Evolutionary conservation across 2,329 filamentous ascomycete genomes (phyloP), one percentile per base, ranked within the genome.

Genomic region (Aspergillus novoparasiticus): DNA sequence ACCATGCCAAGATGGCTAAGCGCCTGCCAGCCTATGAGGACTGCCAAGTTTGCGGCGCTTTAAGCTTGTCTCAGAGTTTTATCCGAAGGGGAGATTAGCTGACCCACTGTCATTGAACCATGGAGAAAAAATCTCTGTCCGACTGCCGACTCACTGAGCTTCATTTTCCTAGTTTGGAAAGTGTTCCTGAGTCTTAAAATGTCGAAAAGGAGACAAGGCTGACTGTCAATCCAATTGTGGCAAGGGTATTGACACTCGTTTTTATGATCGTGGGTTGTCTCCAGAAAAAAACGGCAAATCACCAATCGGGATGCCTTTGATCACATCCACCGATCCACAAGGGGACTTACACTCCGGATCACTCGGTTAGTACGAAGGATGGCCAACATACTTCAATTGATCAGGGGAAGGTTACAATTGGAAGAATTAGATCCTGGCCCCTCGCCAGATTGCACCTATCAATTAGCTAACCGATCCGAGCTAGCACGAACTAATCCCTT

Each of bases 71-170:
- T 50, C 46, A 50, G 46, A 19, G 6, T 48, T 48, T 48, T 34
- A 32, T 53, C 50, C 50, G 28, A 53, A n/a, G 14, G 32, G 4
- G 28, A 36, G 32, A 55, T 55, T 39, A 39, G 32, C 14, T 16
- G 51, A 55, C 51, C 51, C 51, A 55, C 51, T 9, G n/a, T 10
- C 8, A 26, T 55, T 55, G 32, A 55, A 55, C 32, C 51, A 36
- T 55, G 51, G 32, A 55, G n/a, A 2, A 6, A 39, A 23, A 26
- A 3, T 34, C 32, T 26, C 21, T 34, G 26, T 19, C 16, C 10
- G 12, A 28, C 28, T 10, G 11, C 9, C 21, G 14, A 39, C 23
- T 2, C 2, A 6, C 26, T 28, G 26, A 26, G 1, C 32, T 19
- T 23, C 34, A 14, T 55, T 39, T 39, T 16, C 21, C 51, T 16